Conservation (phyloP, 192 early-diverging fungal species). For the Physocladia obscura region DNA sequence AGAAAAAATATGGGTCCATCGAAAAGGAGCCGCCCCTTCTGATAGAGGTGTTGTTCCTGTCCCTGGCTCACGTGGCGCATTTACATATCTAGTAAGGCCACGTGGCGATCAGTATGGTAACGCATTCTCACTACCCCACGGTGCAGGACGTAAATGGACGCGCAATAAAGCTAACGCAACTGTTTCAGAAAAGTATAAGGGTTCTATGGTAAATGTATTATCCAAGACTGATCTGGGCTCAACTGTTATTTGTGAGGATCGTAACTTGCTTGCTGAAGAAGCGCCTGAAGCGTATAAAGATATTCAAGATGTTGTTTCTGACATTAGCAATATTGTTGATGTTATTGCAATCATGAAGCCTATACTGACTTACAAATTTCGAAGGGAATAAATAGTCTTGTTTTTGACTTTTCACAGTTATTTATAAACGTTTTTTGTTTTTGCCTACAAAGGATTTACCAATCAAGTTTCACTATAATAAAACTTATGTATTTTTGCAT, state of each 20-base stretch:
- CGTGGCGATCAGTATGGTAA: constrained; percentile 36
- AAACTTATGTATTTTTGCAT: too few relatives aligned
- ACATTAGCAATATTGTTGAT: constrained; percentile 36
- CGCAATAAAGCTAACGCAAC: constrained; percentile 43
- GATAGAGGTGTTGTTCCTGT: constrained; percentile 56
- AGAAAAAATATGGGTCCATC: constrained; percentile 48
- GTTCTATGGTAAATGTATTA: neutral
- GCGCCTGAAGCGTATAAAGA: constrained; percentile 64
- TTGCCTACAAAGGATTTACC: too few relatives aligned
- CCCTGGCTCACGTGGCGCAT: constrained; percentile 58
- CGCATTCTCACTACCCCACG: constrained; percentile 59
- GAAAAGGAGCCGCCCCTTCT: constrained; percentile 61
- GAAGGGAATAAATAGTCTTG: too few relatives aligned
- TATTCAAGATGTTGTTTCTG: constrained; percentile 51
- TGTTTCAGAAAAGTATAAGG: constrained; percentile 10
- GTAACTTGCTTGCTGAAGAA: constrained; percentile 55
- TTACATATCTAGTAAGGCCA: constrained; percentile 58
- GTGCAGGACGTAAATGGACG: constrained; percentile 53
- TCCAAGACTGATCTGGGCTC: constrained; percentile 47
- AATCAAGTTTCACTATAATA: too few relatives aligned
- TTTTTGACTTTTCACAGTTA: too few relatives aligned
- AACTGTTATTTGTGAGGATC: constrained; percentile 58
- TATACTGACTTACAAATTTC: constrained; percentile 57
- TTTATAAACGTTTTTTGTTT: too few relatives aligned
- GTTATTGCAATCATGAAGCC: constrained; percentile 55